Conservation (phyloP, 2,329 filamentous ascomycete species). For the Epichloe amarillans region DNA sequence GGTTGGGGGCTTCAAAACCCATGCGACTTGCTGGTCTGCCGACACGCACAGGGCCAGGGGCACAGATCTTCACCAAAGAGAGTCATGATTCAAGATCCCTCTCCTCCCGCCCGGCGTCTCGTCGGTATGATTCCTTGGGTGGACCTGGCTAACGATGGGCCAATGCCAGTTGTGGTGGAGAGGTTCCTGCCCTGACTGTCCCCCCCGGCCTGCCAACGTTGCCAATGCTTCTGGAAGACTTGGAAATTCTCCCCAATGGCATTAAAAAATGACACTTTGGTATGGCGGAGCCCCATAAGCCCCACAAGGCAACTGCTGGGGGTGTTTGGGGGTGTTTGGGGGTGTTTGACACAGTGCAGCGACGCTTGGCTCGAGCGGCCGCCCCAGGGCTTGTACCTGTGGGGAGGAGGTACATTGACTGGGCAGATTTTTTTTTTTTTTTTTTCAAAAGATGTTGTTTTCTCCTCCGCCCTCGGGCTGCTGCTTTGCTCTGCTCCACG, state of each 20-base stretch:
- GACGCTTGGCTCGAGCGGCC: background rate
- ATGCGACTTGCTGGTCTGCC: background rate
- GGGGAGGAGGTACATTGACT: conserved; percentile 16
- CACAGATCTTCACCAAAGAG: background rate
- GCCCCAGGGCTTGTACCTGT: conserved; percentile 13
- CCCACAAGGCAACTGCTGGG: background rate
- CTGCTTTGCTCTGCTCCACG: conserved; percentile 11
- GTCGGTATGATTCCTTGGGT: conserved; percentile 10
- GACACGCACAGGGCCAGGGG: background rate
- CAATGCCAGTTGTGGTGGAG: conserved; percentile 15
- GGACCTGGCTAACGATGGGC: conserved; percentile 7
- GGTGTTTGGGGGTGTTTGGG: too few species aligned
- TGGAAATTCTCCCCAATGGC: conserved; percentile 13
- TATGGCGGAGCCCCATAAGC: background rate
- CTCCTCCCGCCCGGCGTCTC: conserved; percentile 11
- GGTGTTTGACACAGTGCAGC: background rate
- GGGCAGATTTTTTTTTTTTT: background rate
- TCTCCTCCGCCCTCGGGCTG: background rate
- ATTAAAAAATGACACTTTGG: conserved; percentile 7
- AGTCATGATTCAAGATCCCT: conserved; percentile 3
- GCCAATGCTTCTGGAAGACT: conserved; percentile 17
- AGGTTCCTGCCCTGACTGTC: background rate
- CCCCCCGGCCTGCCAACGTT: background rate
- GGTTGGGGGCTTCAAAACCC: background rate
- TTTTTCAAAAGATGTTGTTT: background rate